These are phyloP conservation scores for Carex littledalei DNA, from an alignment of 176 grass and related monocot species.

Conservation along the genomic window DNA sequence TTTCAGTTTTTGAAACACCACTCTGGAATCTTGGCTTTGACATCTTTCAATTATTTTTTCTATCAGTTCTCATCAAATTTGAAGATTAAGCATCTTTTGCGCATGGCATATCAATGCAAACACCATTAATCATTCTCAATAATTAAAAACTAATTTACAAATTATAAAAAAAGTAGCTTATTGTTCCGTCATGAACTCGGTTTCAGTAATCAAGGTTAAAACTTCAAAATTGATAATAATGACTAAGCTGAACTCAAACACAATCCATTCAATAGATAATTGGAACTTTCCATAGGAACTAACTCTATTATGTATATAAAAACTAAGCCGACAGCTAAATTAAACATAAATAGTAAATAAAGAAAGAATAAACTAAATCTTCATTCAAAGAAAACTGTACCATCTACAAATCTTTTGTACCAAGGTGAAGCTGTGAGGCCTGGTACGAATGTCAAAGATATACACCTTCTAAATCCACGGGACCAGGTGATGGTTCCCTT, in stretches of 20 bases:
- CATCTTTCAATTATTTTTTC: no score
- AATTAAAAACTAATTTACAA: no score
- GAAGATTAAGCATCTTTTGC: no score
- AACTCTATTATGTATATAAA: background rate
- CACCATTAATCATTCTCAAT: no score
- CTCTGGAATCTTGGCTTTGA: no score
- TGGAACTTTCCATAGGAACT: background rate
- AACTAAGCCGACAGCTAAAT: background rate
- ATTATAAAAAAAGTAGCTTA: no score
- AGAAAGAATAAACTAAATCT: background rate
- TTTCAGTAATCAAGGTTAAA: no score
- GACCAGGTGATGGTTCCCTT: no score
- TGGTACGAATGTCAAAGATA: constrained; percentile 58
- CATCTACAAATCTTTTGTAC: constrained; percentile 99
- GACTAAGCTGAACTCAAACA: background rate
- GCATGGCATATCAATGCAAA: no score
- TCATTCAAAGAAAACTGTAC: constrained; percentile 3
- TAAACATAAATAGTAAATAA: background rate
- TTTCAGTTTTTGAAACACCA: no score
- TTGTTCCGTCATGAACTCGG: background rate
- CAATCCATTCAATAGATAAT: background rate
- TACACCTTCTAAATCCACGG: no score
- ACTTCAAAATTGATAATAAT: background rate
- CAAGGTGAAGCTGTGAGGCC: constrained; percentile 91
- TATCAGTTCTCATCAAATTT: no score